These are phyloP conservation scores for Pythium angustatum DNA, from an alignment of 352 stramenopile species.

Conservation along the genomic window DNA sequence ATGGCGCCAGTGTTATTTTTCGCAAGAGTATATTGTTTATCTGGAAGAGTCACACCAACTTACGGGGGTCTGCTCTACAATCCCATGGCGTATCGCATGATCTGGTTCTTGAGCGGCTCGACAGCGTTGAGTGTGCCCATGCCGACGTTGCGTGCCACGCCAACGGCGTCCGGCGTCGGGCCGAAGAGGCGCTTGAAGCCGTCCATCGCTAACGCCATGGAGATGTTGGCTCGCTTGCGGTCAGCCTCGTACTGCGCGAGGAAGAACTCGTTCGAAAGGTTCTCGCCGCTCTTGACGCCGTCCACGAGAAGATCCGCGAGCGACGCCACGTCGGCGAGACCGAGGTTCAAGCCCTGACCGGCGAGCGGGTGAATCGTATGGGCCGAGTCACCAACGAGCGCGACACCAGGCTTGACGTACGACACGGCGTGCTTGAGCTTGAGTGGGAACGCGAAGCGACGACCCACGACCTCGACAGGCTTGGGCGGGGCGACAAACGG, in stretches of 20 bases:
- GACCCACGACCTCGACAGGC: conserved; percentile 64
- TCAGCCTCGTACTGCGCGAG: conserved; percentile 88
- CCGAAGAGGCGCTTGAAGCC: conserved; percentile 90
- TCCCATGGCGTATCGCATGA: conserved; percentile 89
- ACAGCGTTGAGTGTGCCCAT: conserved; percentile 87
- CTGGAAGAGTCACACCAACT: too few relatives aligned
- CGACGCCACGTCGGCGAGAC: conserved; percentile 89
- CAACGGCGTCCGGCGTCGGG: conserved; percentile 62
- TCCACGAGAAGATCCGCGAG: conserved; percentile 74
- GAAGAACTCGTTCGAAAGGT: conserved; percentile 75
- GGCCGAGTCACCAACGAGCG: conserved; percentile 94
- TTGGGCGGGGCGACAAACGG: conserved; percentile 77
- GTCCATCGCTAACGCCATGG: conserved; percentile 86
- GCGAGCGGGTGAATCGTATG: conserved; percentile 96
- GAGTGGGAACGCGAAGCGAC: conserved; percentile 86
- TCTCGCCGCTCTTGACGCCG: conserved; percentile 75
- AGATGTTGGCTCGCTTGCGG: conserved; percentile 81
- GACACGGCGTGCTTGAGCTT: conserved; percentile 86
- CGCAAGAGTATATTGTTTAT: too few relatives aligned
- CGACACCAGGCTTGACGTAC: conserved; percentile 87
- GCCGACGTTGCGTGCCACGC: conserved; percentile 80
- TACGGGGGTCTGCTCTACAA: conserved; percentile 60
- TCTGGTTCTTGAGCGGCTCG: conserved; percentile 88
- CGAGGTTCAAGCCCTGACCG: conserved; percentile 95
- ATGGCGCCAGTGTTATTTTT: too few relatives aligned